A percentile compares a stretch with the other conserved stretches of the same genome.
These are phyloP conservation scores for Fusarium hostae DNA, from an alignment of 2,329 filamentous ascomycete genomes.

Conservation along the genomic window DNA sequence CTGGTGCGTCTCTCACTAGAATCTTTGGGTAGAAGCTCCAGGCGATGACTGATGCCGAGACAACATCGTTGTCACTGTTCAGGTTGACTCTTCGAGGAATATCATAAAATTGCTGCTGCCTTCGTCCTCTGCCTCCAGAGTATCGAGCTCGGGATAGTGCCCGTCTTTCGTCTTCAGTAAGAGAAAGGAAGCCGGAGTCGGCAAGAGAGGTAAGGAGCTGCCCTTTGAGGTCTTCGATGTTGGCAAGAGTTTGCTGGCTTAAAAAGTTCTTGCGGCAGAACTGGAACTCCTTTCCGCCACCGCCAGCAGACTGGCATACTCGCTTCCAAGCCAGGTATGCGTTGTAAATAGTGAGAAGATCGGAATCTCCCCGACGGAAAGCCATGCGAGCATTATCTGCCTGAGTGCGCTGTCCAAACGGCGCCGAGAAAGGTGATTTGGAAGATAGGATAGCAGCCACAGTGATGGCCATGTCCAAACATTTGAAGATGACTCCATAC, in stretches of 20 bases:
- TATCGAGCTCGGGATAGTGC: constrained; percentile 76
- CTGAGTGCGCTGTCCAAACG: constrained; percentile 84
- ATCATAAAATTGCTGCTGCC: constrained; percentile 81
- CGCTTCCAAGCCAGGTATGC: constrained; percentile 91
- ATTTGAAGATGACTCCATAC: constrained; percentile 86
- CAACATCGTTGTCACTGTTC: constrained; percentile 82
- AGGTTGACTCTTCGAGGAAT: constrained; percentile 79
- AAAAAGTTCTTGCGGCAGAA: constrained; percentile 97
- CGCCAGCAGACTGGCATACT: constrained; percentile 74
- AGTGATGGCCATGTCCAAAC: constrained; percentile 89
- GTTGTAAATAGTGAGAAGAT: constrained; percentile 92
- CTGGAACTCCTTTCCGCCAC: constrained; percentile 78
- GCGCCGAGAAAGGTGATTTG: constrained; percentile 91
- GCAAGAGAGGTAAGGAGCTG: constrained; percentile 87
- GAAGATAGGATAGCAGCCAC: constrained; percentile 93
- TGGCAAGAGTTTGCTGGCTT: constrained; percentile 85
- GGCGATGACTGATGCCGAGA: constrained; percentile 84
- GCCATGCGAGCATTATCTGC: constrained; percentile 81
- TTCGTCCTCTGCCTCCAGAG: constrained; percentile 59
- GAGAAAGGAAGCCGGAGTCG: constrained; percentile 83
- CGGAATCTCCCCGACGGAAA: constrained; percentile 89
- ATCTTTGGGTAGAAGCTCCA: constrained; percentile 98
- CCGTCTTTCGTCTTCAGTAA: constrained; percentile 78
- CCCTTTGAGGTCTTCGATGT: constrained; percentile 95
- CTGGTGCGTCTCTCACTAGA: constrained; percentile 77